phyloP scores from a whole-genome alignment of 2,329 filamentous ascomycete genomes.

The Ascochyta koolunga region DNA sequence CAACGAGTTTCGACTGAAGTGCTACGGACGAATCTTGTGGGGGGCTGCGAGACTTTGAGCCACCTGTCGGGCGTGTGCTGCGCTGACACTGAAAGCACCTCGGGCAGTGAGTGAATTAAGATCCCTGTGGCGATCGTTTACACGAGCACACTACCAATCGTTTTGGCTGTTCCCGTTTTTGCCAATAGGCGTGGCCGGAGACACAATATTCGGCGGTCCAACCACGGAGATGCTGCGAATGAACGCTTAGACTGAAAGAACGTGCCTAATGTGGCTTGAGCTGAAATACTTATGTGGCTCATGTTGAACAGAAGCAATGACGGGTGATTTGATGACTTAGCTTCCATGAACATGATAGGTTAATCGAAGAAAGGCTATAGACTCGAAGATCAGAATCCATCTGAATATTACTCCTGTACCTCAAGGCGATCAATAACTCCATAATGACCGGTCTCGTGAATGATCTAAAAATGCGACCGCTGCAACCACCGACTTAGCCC shows the following conservation, averaged over 20 bases:
- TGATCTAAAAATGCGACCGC: neutral
- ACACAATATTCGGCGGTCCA: neutral
- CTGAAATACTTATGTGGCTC: slow-evolving; percentile 1
- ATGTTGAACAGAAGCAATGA: neutral
- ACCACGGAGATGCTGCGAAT: neutral
- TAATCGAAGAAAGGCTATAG: neutral
- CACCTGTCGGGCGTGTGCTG: neutral
- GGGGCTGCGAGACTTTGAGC: neutral
- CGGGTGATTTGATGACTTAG: neutral
- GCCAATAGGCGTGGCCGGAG: neutral
- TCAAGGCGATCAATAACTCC: neutral
- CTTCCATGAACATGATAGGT: neutral
- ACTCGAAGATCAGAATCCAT: neutral
- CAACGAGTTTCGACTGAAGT: neutral
- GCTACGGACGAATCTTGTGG: neutral
- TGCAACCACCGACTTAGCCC: neutral
- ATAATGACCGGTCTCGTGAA: neutral
- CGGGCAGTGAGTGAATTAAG: slow-evolving; percentile 5
- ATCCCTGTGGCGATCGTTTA: slow-evolving; percentile 11
- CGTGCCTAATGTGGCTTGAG: slow-evolving; percentile 10
- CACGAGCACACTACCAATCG: slow-evolving; percentile 6
- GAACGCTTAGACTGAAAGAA: neutral
- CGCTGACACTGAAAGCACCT: neutral
- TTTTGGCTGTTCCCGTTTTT: neutral
- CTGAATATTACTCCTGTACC: neutral